phyloP scores from a whole-genome alignment of 345 rosid species.

The Murraya koenigii region DNA sequence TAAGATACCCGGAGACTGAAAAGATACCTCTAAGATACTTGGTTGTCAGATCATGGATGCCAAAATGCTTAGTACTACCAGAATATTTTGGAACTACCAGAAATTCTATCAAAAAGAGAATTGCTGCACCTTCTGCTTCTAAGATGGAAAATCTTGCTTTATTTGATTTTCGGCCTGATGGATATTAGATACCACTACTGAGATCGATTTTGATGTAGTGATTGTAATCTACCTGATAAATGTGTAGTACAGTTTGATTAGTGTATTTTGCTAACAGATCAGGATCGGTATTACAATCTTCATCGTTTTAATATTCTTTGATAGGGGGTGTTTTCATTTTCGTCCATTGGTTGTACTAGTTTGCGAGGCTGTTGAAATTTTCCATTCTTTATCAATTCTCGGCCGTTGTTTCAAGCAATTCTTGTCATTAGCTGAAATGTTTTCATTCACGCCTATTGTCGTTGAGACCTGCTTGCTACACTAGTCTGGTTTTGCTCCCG shows the following conservation, averaged over 20 bases:
- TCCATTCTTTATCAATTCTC: not conserved
- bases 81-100: not conserved
- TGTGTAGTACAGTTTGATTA: slow-evolving; percentile 23
- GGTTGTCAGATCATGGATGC: slow-evolving; percentile 1
- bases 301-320: slow-evolving; percentile 7
- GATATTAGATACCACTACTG: not conserved
- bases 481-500: not conserved
- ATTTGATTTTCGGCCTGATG: not conserved
- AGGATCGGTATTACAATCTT: slow-evolving; percentile 5
- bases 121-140: not conserved
- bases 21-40: not conserved
- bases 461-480: not conserved
- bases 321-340: not conserved
- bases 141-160: not conserved
- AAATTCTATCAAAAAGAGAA: slow-evolving; percentile 2
- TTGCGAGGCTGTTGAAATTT: not conserved
- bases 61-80: not conserved
- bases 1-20: slow-evolving; percentile 4
- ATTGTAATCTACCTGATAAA: slow-evolving; percentile 21
- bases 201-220: slow-evolving; percentile 21
- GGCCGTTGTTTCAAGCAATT: not conserved
- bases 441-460: not conserved
- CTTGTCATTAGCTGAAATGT: not conserved
- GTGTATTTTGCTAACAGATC: slow-evolving; percentile 24
- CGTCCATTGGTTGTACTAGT: not conserved